These are phyloP conservation scores for Tolypocladium ophioglossoides DNA, from an alignment of 2,329 filamentous ascomycete species.

Conservation along the genomic window DNA sequence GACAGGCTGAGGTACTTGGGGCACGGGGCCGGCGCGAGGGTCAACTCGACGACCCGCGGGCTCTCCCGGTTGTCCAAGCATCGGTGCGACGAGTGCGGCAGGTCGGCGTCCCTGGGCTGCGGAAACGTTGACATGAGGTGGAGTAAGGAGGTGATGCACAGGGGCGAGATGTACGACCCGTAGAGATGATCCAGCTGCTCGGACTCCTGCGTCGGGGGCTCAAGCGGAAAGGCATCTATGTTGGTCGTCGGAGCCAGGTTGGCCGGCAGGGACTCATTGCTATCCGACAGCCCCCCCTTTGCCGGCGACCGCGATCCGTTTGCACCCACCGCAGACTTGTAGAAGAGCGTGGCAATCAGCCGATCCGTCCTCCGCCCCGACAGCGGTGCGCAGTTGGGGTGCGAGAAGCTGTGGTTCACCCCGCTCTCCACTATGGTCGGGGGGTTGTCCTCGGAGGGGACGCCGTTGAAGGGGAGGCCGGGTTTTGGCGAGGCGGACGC, in stretches of 20 bases:
- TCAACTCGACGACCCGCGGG: conserved; percentile 56
- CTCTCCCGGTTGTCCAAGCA: conserved; percentile 51
- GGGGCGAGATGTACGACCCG: conserved; percentile 53
- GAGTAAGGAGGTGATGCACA: conserved; percentile 56
- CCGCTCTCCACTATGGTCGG: conserved; percentile 52
- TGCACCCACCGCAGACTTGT: conserved; percentile 31
- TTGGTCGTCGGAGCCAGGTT: conserved; percentile 51
- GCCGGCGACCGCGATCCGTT: conserved; percentile 15
- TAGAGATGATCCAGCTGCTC: conserved; percentile 55
- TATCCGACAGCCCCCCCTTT: conserved; percentile 13
- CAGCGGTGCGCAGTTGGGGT: conserved; percentile 49
- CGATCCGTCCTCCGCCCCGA: conserved; percentile 36
- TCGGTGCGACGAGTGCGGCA: conserved; percentile 50
- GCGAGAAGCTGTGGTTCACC: conserved; percentile 50
- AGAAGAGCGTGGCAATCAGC: conserved; percentile 54
- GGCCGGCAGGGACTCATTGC: conserved; percentile 28
- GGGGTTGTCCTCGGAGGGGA: conserved; percentile 48
- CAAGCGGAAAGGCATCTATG: conserved; percentile 48
- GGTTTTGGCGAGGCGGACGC: conserved; percentile 28
- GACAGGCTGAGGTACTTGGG: conserved; percentile 53
- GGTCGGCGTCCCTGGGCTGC: conserved; percentile 36
- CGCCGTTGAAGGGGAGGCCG: conserved; percentile 44
- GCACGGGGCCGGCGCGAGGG: conserved; percentile 49
- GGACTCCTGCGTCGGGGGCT: conserved; percentile 42
- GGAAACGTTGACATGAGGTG: conserved; percentile 56